phyloP scores from a whole-genome alignment of 164 flowering plant genomes.

The Nelumbo lutea region DNA sequence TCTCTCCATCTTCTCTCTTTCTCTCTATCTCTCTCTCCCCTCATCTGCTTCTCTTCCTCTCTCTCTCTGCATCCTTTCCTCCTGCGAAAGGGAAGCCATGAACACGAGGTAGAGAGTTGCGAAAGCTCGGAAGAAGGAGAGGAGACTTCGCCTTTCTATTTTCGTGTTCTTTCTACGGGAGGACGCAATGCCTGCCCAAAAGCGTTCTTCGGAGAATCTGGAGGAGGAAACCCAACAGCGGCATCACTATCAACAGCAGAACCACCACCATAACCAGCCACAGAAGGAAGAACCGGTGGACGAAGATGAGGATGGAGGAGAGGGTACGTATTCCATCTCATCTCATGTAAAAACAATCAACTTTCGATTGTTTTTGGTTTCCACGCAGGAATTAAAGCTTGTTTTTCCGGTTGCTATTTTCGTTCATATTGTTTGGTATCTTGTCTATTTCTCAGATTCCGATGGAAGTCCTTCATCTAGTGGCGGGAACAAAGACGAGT shows the following conservation, averaged over 20 bases:
- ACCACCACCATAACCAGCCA: not conserved
- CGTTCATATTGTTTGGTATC: not conserved
- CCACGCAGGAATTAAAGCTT: not conserved
- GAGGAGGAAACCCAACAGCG: slow-evolving; percentile 19
- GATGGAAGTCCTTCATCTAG: slow-evolving; percentile 39
- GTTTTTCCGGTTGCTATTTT: not conserved
- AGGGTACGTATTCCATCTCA: not conserved
- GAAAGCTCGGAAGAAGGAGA: not conserved
- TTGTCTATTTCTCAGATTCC: slow-evolving; percentile 29
- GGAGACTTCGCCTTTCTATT: not conserved
- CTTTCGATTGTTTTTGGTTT: not conserved
- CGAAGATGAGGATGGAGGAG: slow-evolving; percentile 6
- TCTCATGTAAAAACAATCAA: not conserved
- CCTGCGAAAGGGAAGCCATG: not conserved
- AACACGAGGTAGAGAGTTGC: not conserved
- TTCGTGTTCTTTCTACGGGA: not conserved
- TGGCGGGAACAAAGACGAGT: slow-evolving; percentile 39
- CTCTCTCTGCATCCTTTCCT: not conserved
- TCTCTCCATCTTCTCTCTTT: slow-evolving; percentile 1
- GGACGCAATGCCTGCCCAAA: slow-evolving; percentile 28
- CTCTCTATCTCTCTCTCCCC: not conserved
- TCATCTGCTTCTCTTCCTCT: not conserved
- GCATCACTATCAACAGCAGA: slow-evolving; percentile 7
- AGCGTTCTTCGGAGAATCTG: slow-evolving; percentile 19
- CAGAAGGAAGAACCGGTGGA: not conserved